These are phyloP conservation scores for Talaromyces adpressus DNA, from an alignment of 495 filamentous ascomycete genomes.

Conservation along the genomic window DNA sequence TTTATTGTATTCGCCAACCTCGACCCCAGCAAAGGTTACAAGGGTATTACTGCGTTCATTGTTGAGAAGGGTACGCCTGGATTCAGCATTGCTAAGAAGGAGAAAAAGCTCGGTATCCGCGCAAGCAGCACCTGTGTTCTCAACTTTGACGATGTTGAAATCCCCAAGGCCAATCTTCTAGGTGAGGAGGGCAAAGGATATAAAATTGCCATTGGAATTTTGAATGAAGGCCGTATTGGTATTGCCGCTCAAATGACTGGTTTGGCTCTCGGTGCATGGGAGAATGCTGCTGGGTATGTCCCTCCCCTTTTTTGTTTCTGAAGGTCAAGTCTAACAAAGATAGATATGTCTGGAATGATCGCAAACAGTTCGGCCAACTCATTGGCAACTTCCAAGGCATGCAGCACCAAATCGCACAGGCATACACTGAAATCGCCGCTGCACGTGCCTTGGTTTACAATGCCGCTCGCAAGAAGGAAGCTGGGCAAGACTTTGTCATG, in stretches of 20 bases:
- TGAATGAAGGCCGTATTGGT: slow-evolving; percentile 97
- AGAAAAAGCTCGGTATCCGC: slow-evolving; percentile 97
- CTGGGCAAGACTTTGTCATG: slow-evolving; percentile 85
- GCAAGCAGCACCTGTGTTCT: slow-evolving; percentile 94
- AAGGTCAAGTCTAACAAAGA: neutral
- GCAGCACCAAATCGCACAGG: slow-evolving; percentile 97
- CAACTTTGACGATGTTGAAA: slow-evolving; percentile 94
- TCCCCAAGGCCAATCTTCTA: slow-evolving; percentile 79
- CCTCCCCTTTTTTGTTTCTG: neutral
- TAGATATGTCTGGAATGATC: slow-evolving; percentile 91
- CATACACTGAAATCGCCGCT: slow-evolving; percentile 86
- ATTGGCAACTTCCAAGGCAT: slow-evolving; percentile 97
- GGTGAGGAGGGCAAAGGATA: slow-evolving; percentile 89
- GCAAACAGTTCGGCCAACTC: slow-evolving; percentile 89
- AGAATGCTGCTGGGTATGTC: slow-evolving; percentile 79
- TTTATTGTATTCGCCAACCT: slow-evolving; percentile 99
- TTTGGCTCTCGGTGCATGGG: slow-evolving; percentile 87
- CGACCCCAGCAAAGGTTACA: slow-evolving; percentile 80
- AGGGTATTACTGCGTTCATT: slow-evolving; percentile 94
- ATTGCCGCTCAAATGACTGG: slow-evolving; percentile 99
- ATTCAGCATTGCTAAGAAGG: slow-evolving; percentile 97
- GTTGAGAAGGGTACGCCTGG: slow-evolving; percentile 84
- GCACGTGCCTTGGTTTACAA: slow-evolving; percentile 93
- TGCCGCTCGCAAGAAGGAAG: slow-evolving; percentile 95
- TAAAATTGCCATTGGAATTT: slow-evolving; percentile 92